Evolutionary conservation across 192 early-diverging fungal genomes (phyloP).

Genomic region (Piromyces sp.): DNA sequence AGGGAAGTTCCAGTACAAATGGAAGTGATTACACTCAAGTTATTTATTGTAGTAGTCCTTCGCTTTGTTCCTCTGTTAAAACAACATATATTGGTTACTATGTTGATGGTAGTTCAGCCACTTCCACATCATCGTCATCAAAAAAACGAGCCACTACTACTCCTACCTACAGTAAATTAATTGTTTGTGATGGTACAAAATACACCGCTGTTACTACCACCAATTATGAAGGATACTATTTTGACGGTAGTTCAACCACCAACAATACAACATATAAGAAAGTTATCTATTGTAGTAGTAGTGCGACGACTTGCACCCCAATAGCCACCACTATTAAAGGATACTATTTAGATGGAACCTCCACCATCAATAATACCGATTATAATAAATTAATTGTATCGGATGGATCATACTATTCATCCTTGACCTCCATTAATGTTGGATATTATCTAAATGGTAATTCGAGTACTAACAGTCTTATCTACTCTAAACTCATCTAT

Average conservation of each 20-base stretch:
- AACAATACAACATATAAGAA: too few relatives aligned
- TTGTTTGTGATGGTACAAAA: too few relatives aligned
- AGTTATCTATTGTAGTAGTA: too few relatives aligned
- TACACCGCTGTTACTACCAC: too few relatives aligned
- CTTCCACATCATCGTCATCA: too few relatives aligned
- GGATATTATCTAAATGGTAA: not conserved
- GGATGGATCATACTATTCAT: not conserved
- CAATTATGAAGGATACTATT: too few relatives aligned
- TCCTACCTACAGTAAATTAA: too few relatives aligned
- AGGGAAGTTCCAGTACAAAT: not conserved
- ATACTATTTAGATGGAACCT: not conserved
- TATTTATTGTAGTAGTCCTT: not conserved
- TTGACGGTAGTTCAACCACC: too few relatives aligned
- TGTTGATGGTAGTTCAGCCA: not conserved
- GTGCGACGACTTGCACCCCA: too few relatives aligned
- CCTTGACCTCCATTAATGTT: not conserved
- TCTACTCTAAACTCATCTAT: not conserved
- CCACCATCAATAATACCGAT: not conserved
- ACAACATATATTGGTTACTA: not conserved
- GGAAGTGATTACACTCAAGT: not conserved
- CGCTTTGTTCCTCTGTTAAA: not conserved
- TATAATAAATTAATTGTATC: not conserved
- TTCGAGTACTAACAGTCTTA: not conserved
- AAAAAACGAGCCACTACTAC: too few relatives aligned
- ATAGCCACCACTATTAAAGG: too few relatives aligned